Evolutionary conservation across 257 asterid species (phyloP).

Genomic region (Paraleonurus japonicus): DNA sequence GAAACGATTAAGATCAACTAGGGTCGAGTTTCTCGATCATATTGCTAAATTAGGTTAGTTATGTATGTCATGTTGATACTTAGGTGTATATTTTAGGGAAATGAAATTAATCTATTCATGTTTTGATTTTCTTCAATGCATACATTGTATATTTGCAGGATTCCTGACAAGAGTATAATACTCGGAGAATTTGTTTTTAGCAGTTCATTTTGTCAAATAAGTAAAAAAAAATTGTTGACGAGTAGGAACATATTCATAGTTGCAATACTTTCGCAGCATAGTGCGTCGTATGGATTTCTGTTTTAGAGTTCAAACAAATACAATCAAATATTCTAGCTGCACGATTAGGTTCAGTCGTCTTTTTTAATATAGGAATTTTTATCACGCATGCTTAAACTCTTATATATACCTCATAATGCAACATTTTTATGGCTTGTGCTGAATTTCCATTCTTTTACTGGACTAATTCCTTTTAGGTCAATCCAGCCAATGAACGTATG

Average conservation of each 20-base stretch:
- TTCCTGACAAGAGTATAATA: neutral
- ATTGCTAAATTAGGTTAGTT: neutral
- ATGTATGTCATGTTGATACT: neutral
- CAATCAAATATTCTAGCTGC: neutral
- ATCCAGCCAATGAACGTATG: slow-evolving; percentile 92
- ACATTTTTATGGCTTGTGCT: neutral
- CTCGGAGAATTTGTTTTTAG: neutral
- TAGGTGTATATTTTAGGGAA: neutral
- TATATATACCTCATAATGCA: neutral
- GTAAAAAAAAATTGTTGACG: too few species aligned
- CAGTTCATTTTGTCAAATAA: too few species aligned
- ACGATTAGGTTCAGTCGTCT: neutral
- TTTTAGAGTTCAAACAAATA: neutral
- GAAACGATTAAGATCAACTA: neutral
- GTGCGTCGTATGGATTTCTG: neutral
- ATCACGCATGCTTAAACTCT: neutral
- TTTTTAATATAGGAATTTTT: neutral
- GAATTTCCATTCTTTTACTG: neutral
- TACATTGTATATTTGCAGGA: neutral
- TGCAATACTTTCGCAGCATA: neutral
- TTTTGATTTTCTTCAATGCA: neutral
- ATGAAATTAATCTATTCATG: neutral
- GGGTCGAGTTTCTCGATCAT: slow-evolving; percentile 14
- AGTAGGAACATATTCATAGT: neutral
- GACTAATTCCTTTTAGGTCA: slow-evolving; percentile 52